Conservation (phyloP, 805 yeast genomes). For the Yamadazyma olivae region DNA sequence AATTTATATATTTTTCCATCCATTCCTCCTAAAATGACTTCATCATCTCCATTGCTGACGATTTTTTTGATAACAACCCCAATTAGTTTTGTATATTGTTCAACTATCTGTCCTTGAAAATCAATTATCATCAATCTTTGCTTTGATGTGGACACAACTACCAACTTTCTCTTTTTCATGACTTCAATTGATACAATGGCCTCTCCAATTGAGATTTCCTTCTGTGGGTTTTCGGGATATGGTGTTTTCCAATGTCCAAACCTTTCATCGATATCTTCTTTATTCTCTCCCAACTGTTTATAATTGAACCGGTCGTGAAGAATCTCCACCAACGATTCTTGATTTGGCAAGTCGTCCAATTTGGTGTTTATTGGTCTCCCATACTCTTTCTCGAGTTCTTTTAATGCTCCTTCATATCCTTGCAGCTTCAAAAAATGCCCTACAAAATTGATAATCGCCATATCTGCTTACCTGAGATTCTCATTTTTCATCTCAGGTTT, state of each 20-base stretch:
- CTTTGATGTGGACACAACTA: slow-evolving; percentile 10
- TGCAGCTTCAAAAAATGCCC: slow-evolving; percentile 59
- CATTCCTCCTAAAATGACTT: slow-evolving; percentile 48
- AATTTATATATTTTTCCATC: slow-evolving; percentile 38
- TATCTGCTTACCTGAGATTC: too few relatives aligned
- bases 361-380: slow-evolving; percentile 29
- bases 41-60: slow-evolving; percentile 21
- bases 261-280: slow-evolving; percentile 9
- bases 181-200: slow-evolving; percentile 22
- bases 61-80: slow-evolving; percentile 34
- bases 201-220: slow-evolving; percentile 15
- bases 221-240: slow-evolving; percentile 19
- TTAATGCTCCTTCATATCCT: slow-evolving; percentile 44
- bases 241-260: slow-evolving; percentile 30
- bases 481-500: background rate
- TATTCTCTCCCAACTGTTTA: slow-evolving; percentile 14
- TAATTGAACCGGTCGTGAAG: slow-evolving; percentile 35
- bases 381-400: slow-evolving; percentile 45
- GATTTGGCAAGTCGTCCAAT: slow-evolving; percentile 13
- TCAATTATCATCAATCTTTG: slow-evolving; percentile 17
- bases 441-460: slow-evolving; percentile 27
- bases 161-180: slow-evolving; percentile 2
- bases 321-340: slow-evolving; percentile 39
- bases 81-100: slow-evolving; percentile 16
- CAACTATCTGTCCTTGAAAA: slow-evolving; percentile 13